These are phyloP conservation scores for Cyclocybe aegerita DNA, from an alignment of 768 basidiomycete genomes.

Conservation along the genomic window DNA sequence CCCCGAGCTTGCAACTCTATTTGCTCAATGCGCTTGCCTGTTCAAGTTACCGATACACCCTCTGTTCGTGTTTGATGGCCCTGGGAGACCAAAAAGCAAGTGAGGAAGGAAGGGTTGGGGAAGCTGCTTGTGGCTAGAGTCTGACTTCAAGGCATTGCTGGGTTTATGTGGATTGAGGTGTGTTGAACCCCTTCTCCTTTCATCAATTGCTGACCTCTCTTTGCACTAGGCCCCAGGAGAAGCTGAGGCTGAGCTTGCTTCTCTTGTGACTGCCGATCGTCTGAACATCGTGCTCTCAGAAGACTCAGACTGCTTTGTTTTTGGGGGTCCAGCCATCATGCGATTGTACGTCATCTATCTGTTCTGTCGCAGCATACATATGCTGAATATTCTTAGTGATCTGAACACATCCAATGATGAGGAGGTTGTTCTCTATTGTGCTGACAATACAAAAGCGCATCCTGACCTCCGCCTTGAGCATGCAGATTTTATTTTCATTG, in stretches of 20 bases:
- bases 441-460: not conserved
- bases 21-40: too few relatives aligned
- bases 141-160: too few relatives aligned
- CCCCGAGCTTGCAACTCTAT: too few relatives aligned
- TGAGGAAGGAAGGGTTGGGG: too few relatives aligned
- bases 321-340: not conserved
- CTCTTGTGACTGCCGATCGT: not conserved
- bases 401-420: too few relatives aligned
- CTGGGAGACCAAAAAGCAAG: too few relatives aligned
- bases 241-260: slow-evolving; percentile 3
- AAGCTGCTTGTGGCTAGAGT: too few relatives aligned
- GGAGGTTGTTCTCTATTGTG: slow-evolving; percentile 1
- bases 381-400: not conserved
- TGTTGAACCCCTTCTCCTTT: too few relatives aligned
- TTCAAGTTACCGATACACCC: too few relatives aligned
- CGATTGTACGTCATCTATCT: not conserved
- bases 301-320: not conserved
- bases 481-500: slow-evolving; percentile 1
- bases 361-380: not conserved
- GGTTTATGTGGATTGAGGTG: too few relatives aligned
- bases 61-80: too few relatives aligned
- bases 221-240: slow-evolving; percentile 5
- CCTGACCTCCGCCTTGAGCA: not conserved
- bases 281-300: not conserved
- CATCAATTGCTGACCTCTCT: too few relatives aligned